phyloP scores from a whole-genome alignment of 1,139 yeast species.

The Suhomyces taliae region DNA sequence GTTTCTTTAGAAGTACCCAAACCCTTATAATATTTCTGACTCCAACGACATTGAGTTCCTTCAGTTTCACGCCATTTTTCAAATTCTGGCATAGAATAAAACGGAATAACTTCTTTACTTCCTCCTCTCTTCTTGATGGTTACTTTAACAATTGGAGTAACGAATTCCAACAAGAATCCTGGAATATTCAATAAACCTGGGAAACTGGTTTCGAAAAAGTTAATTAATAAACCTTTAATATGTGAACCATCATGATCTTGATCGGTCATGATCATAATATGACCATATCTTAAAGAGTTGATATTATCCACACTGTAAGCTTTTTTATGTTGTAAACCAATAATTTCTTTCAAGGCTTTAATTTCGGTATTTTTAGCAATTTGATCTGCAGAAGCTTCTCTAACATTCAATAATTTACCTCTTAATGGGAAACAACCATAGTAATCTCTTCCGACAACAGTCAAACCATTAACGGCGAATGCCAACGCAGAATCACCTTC shows the following conservation, averaged over 20 bases:
- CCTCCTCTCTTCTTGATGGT: constrained; percentile 69
- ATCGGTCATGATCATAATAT: constrained; percentile 99
- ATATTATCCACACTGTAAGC: constrained; percentile 63
- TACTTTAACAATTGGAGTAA: constrained; percentile 95
- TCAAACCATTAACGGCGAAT: constrained; percentile 89
- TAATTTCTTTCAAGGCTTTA: constrained; percentile 90
- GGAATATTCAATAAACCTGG: constrained; percentile 92
- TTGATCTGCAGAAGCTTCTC: constrained; percentile 96
- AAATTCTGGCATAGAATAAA: constrained; percentile 95
- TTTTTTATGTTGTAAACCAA: constrained; percentile 94
- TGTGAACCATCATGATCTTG: constrained; percentile 99
- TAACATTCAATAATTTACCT: constrained; percentile 91
- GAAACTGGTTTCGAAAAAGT: constrained; percentile 89
- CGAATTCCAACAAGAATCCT: constrained; percentile 89
- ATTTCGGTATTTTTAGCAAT: constrained; percentile 91
- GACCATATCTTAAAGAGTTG: constrained; percentile 85
- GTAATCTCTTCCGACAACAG: constrained; percentile 93
- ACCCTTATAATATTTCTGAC: constrained; percentile 96
- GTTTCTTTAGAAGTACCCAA: constrained; percentile 86
- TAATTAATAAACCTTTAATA: constrained; percentile 92
- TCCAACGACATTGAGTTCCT: constrained; percentile 77
- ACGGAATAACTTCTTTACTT: constrained; percentile 57
- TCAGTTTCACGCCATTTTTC: constrained; percentile 90
- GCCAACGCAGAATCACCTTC: constrained; percentile 98
- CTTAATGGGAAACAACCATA: constrained; percentile 95